phyloP scores from a whole-genome alignment of 2,329 filamentous ascomycete genomes.

The Rutstroemia sp. region DNA sequence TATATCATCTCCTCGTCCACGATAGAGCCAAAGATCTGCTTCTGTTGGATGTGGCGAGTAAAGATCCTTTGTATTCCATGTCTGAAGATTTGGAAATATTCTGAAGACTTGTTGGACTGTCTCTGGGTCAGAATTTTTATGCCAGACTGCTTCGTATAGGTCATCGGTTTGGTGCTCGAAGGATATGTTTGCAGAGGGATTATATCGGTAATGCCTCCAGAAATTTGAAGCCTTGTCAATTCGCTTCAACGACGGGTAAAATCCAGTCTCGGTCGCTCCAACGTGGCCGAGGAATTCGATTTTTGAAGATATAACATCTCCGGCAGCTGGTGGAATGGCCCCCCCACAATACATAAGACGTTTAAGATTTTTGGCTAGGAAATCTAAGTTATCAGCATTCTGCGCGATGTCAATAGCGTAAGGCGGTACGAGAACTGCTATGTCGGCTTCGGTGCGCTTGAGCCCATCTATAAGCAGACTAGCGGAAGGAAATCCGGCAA shows the following conservation, averaged over 20 bases:
- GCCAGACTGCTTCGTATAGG: constrained; percentile 1
- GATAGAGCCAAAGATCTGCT: constrained; percentile 30
- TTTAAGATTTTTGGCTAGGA: background rate
- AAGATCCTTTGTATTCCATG: constrained; percentile 14
- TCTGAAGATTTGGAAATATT: background rate
- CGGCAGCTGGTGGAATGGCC: background rate
- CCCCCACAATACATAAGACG: background rate
- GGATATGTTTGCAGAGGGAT: background rate
- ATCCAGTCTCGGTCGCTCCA: background rate
- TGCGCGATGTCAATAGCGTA: constrained; percentile 2
- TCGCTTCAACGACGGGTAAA: constrained; percentile 1
- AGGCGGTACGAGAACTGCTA: constrained; percentile 1
- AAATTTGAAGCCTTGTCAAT: background rate
- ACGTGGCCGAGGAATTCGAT: background rate
- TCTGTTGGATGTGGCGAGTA: constrained; percentile 32
- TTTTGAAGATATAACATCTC: constrained; percentile 1
- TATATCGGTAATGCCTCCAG: background rate
- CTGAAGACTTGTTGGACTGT: constrained; percentile 1
- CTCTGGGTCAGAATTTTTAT: background rate
- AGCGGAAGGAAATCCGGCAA: background rate
- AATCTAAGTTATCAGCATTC: background rate
- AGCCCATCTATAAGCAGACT: constrained; percentile 1
- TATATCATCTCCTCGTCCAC: constrained; percentile 35
- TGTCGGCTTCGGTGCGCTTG: constrained; percentile 1
- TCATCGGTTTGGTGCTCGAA: constrained; percentile 2